A percentile compares a stretch with the other conserved stretches of the same genome.
These are phyloP conservation scores for Escallonia herrerae DNA, from an alignment of 129 eudicot genomes.

Conservation along the genomic window DNA sequence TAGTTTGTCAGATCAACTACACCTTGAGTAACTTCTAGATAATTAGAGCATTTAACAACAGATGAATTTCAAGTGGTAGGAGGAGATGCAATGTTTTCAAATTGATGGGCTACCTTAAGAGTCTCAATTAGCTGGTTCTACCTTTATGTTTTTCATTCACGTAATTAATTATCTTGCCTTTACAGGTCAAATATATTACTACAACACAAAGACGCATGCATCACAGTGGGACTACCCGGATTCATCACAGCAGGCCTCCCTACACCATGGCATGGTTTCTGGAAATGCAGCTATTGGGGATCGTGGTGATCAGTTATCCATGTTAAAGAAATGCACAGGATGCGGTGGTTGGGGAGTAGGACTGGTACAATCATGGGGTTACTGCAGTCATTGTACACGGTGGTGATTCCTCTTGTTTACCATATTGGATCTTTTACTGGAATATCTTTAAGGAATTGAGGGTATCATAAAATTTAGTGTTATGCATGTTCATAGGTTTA, in stretches of 20 bases:
- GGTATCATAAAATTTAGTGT: neutral
- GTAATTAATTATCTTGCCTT: neutral
- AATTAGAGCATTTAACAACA: too few relatives aligned
- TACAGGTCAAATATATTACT: constrained; percentile 84
- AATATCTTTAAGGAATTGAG: neutral
- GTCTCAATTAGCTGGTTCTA: neutral
- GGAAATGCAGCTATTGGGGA: constrained; percentile 20
- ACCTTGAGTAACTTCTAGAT: too few relatives aligned
- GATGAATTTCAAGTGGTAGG: too few relatives aligned
- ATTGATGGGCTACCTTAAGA: too few relatives aligned
- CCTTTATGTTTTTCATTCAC: neutral
- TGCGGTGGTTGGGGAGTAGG: constrained; percentile 98
- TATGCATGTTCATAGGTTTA: neutral
- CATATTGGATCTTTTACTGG: neutral
- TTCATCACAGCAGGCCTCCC: constrained; percentile 29
- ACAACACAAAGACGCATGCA: constrained; percentile 60
- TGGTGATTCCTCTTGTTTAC: constrained; percentile 11
- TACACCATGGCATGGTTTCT: constrained; percentile 21
- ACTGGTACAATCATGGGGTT: constrained; percentile 92
- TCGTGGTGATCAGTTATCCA: constrained; percentile 25
- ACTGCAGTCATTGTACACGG: constrained; percentile 94
- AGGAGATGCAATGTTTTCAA: too few relatives aligned
- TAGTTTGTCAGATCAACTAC: too few relatives aligned
- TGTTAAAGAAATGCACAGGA: constrained; percentile 52
- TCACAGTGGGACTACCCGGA: constrained; percentile 94